These are phyloP conservation scores for Eragrostis curvula DNA, from an alignment of 176 grass and related monocot species.

Conservation along the genomic window DNA sequence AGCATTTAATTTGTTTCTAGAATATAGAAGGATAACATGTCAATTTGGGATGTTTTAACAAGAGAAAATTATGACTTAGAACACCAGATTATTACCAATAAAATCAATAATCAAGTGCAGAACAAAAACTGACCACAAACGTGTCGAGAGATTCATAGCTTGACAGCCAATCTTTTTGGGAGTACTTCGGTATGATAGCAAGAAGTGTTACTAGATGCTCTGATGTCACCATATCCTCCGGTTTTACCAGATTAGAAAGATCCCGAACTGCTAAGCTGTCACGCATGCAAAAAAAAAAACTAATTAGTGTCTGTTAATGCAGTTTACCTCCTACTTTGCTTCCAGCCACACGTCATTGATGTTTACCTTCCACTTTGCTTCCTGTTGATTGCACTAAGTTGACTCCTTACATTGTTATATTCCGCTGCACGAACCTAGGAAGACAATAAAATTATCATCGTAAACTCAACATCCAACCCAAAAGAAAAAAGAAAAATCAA, in stretches of 20 bases:
- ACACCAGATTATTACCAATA: not conserved
- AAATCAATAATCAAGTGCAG: not conserved
- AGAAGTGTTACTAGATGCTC: slow-evolving; percentile 97
- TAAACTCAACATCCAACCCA: slow-evolving; percentile 21
- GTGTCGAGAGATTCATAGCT: slow-evolving; percentile 84
- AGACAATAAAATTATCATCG: not conserved
- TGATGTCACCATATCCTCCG: slow-evolving; percentile 81
- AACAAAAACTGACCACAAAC: slow-evolving; percentile 70
- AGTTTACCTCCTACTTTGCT: slow-evolving; percentile 94
- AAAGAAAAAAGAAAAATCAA: slow-evolving; percentile 5
- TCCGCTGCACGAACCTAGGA: slow-evolving; percentile 78
- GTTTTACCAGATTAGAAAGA: slow-evolving; percentile 85
- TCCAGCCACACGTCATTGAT: slow-evolving; percentile 28
- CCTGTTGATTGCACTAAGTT: slow-evolving; percentile 93
- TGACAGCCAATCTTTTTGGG: slow-evolving; percentile 92
- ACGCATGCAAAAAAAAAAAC: not conserved
- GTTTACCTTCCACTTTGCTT: slow-evolving; percentile 98
- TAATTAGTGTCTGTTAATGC: not conserved
- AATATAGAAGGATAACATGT: not conserved
- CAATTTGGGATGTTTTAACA: not conserved
- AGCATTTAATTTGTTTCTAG: not conserved
- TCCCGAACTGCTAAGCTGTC: slow-evolving; percentile 90
- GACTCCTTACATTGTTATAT: slow-evolving; percentile 93
- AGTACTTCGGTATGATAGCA: slow-evolving; percentile 92
- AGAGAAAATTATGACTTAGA: slow-evolving; percentile 9